Conservation (phyloP, 257 asterid species). For the Jacaranda mimosifolia region DNA sequence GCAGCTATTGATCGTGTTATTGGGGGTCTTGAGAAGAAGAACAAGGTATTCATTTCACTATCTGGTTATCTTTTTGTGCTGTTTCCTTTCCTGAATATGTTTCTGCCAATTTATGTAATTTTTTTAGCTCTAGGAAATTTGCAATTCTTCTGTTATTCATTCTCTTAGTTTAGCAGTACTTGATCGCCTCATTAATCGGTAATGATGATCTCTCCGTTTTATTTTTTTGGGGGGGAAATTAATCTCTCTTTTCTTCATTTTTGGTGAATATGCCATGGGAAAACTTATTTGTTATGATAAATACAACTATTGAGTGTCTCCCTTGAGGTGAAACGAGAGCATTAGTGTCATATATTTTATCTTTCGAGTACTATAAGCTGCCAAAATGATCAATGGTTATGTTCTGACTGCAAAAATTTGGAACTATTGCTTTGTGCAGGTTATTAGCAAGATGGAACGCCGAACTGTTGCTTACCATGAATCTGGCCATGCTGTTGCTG, state of each 20-base stretch:
- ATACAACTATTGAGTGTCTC: neutral
- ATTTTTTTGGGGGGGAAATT: neutral
- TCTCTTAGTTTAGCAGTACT: neutral
- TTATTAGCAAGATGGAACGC: slow-evolving; percentile 74
- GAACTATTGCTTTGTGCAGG: slow-evolving; percentile 51
- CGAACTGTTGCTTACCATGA: slow-evolving; percentile 91
- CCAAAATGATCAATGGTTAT: neutral
- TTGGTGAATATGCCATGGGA: slow-evolving; percentile 5
- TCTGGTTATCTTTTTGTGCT: neutral
- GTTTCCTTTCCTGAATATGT: slow-evolving; percentile 8
- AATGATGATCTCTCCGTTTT: neutral
- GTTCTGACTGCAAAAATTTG: slow-evolving; percentile 6
- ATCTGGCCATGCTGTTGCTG: slow-evolving; percentile 92
- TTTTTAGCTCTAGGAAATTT: neutral
- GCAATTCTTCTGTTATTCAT: neutral
- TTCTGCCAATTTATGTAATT: slow-evolving; percentile 14
- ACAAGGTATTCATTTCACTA: slow-evolving; percentile 55
- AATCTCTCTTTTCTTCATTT: neutral
- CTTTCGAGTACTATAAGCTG: slow-evolving; percentile 6
- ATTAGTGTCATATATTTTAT: neutral
- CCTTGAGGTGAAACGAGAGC: neutral
- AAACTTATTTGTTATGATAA: neutral
- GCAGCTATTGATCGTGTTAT: slow-evolving; percentile 91
- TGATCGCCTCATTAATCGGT: slow-evolving; percentile 14
- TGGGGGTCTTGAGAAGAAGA: slow-evolving; percentile 94